These are phyloP conservation scores for Crithidia fasciculata DNA, from an alignment of 208 protist species.

Conservation along the genomic window DNA sequence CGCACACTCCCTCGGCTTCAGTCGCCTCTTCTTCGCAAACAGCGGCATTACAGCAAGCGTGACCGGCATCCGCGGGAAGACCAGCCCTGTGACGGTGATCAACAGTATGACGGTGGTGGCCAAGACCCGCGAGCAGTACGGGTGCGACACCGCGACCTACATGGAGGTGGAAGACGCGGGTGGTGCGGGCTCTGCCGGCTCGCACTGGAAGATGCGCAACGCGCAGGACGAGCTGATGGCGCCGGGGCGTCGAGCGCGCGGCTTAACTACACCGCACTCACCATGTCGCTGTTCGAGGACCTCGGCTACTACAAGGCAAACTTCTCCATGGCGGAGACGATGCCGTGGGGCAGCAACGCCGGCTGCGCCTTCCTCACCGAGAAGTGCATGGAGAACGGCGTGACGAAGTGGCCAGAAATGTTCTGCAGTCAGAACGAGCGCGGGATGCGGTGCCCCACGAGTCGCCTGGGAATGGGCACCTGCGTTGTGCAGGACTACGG, in stretches of 20 bases:
- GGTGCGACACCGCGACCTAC: slow-evolving; percentile 50
- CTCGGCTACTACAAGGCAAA: slow-evolving; percentile 75
- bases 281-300: slow-evolving; percentile 85
- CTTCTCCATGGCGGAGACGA: slow-evolving; percentile 64
- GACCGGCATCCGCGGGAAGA: slow-evolving; percentile 42
- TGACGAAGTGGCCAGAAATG: slow-evolving; percentile 48
- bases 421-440: slow-evolving; percentile 36
- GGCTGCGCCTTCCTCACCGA: slow-evolving; percentile 65
- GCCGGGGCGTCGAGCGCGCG: slow-evolving; percentile 8
- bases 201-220: slow-evolving; percentile 88
- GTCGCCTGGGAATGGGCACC: slow-evolving; percentile 13
- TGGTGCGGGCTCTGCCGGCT: slow-evolving; percentile 39
- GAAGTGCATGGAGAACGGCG: slow-evolving; percentile 43
- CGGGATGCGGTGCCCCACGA: too few relatives aligned
- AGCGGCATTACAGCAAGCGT: slow-evolving; percentile 8
- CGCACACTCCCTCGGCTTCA: slow-evolving; percentile 86
- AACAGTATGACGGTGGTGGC: slow-evolving; percentile 34
- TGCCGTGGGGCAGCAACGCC: slow-evolving; percentile 66
- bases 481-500: slow-evolving; percentile 20
- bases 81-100: slow-evolving; percentile 21
- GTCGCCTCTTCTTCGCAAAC: slow-evolving; percentile 9
- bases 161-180: slow-evolving; percentile 86
- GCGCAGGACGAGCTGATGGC: slow-evolving; percentile 89
- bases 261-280: slow-evolving; percentile 78
- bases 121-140: slow-evolving; percentile 62